These are phyloP conservation scores for Salvia splendens DNA, from an alignment of 257 asterid species.

Conservation along the genomic window DNA sequence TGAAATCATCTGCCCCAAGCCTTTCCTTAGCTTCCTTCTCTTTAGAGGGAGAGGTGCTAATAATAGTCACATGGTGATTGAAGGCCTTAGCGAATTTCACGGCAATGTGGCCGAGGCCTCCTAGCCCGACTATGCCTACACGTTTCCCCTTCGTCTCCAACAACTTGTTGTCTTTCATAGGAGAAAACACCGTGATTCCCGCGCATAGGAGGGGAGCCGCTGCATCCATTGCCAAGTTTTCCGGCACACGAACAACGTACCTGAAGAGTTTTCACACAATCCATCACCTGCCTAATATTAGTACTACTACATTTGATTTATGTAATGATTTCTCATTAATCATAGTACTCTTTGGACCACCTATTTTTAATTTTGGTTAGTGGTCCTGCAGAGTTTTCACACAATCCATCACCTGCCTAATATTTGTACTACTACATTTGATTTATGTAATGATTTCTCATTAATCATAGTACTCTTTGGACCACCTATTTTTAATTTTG, in stretches of 20 bases:
- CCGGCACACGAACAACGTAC: constrained; percentile 72
- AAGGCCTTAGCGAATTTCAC: constrained; percentile 81
- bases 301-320: background rate
- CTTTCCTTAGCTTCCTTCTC: constrained; percentile 66
- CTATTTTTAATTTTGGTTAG: no score
- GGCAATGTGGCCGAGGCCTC: constrained; percentile 83
- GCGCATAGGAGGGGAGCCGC: constrained; percentile 90
- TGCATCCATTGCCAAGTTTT: constrained; percentile 72
- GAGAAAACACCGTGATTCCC: constrained; percentile 68
- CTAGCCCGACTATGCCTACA: constrained; percentile 70
- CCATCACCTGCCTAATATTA: background rate
- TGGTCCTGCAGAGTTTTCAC: constrained; percentile 29
- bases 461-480: background rate
- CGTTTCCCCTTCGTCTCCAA: constrained; percentile 45
- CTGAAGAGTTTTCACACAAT: constrained; percentile 21
- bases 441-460: background rate
- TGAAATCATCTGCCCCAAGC: constrained; percentile 80
- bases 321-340: background rate
- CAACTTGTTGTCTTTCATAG: constrained; percentile 65
- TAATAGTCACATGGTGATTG: constrained; percentile 73
- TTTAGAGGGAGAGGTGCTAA: constrained; percentile 88
- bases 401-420: background rate
- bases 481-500: background rate
- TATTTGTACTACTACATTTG: no score
- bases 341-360: background rate